A percentile compares a stretch with the other conserved stretches of the same genome.
These are phyloP conservation scores for Blastobotrys buckinghamii DNA, from an alignment of 1,139 yeast species.

Conservation along the genomic window DNA sequence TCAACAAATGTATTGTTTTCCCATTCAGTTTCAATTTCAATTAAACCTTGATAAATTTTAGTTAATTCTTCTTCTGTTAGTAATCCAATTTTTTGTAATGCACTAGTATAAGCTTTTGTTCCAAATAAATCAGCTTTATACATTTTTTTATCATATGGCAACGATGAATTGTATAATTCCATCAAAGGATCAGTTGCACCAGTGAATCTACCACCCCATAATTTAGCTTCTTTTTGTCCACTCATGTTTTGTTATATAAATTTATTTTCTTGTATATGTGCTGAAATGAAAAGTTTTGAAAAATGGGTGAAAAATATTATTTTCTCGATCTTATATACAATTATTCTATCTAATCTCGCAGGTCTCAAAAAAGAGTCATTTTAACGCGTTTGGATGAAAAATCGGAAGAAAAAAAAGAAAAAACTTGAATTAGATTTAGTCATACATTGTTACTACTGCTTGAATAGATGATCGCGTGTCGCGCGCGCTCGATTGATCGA, in stretches of 20 bases:
- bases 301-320: no score
- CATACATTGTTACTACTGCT: no score
- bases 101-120: conserved; percentile 86
- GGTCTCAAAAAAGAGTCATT: neutral
- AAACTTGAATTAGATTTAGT: no score
- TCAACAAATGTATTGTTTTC: conserved; percentile 62
- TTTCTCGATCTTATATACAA: conserved; percentile 3
- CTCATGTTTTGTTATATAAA: neutral
- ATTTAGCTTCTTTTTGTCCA: conserved; percentile 35
- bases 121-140: conserved; percentile 91
- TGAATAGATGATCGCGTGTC: no score
- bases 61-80: conserved; percentile 62
- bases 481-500: no score
- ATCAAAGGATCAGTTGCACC: conserved; percentile 93
- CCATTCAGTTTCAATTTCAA: conserved; percentile 75
- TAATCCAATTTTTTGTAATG: conserved; percentile 71
- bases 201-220: conserved; percentile 99
- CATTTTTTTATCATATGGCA: conserved; percentile 94
- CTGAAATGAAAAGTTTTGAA: neutral
- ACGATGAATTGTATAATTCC: conserved; percentile 94
- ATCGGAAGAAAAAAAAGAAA: neutral
- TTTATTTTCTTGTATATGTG: neutral
- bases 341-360: neutral
- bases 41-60: conserved; percentile 79
- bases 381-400: neutral